Conservation (phyloP, 768 basidiomycete genomes). For the Rhizopogon rudus region DNA sequence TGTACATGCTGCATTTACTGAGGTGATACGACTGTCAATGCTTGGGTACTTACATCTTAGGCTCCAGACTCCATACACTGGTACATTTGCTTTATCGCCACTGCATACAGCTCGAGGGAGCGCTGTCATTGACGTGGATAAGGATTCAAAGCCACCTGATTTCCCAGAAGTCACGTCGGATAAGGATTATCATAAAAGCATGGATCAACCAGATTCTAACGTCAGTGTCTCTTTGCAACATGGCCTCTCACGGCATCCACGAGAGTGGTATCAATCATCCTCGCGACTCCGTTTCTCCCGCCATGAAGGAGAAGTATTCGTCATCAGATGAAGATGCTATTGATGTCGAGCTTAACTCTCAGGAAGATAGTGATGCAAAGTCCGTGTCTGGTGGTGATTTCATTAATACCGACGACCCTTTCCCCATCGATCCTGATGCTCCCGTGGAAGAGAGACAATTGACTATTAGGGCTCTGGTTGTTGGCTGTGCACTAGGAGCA, state of each 20-base stretch:
- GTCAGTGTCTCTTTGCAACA: neutral
- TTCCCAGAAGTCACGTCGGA: neutral
- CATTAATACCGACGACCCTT: slow-evolving; percentile 30
- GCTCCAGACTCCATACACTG: neutral
- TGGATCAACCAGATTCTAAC: neutral
- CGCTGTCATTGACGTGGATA: neutral
- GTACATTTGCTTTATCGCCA: neutral
- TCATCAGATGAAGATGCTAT: slow-evolving; percentile 2
- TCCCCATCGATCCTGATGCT: slow-evolving; percentile 47
- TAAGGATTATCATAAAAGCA: slow-evolving; percentile 6
- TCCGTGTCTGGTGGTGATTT: neutral
- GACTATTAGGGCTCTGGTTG: slow-evolving; percentile 42
- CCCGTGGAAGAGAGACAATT: slow-evolving; percentile 36
- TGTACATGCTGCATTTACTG: neutral
- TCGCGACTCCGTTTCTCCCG: neutral
- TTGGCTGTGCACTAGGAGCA: slow-evolving; percentile 47
- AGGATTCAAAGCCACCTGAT: slow-evolving; percentile 2
- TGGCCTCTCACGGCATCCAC: neutral
- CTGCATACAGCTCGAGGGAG: neutral
- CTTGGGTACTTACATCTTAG: neutral
- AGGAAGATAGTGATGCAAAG: neutral
- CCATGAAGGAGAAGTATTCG: neutral
- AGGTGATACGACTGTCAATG: neutral
- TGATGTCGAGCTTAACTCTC: slow-evolving; percentile 4
- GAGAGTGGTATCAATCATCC: neutral